Percentiles rank a stretch among this genome's conserved stretches.
Evolutionary conservation across 1,139 yeast species (phyloP).

Genomic region (Blastobotrys buckinghamii): DNA sequence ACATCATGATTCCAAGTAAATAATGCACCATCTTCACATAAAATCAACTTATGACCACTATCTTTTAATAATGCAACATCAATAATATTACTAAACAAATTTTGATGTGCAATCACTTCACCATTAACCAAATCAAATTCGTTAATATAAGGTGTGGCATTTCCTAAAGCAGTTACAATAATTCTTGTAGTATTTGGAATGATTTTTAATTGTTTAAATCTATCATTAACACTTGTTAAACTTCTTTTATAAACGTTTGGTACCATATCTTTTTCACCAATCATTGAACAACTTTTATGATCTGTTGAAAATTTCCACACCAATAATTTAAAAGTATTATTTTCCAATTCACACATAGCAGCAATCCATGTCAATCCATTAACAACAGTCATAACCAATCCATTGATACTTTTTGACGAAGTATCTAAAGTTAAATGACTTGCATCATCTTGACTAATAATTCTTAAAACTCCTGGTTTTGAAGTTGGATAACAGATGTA

Average conservation of each 20-base stretch:
- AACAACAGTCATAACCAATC: constrained; percentile 8
- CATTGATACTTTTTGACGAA: constrained; percentile 6
- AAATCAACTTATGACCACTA: not conserved
- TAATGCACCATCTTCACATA: constrained; percentile 10
- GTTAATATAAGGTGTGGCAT: constrained; percentile 5
- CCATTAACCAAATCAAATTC: constrained; percentile 1
- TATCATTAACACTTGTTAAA: not conserved
- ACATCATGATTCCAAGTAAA: constrained; percentile 8
- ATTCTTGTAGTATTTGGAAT: constrained; percentile 7
- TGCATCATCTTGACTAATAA: constrained; percentile 26
- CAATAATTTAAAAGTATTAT: constrained; percentile 4
- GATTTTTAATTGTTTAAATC: constrained; percentile 2
- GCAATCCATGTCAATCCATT: constrained; percentile 9
- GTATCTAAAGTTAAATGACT: constrained; percentile 18
- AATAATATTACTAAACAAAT: constrained; percentile 7
- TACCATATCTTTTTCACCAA: not conserved
- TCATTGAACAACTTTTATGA: not conserved
- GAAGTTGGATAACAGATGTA: constrained; percentile 31
- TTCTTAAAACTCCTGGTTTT: constrained; percentile 24
- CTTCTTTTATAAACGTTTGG: not conserved
- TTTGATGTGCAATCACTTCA: constrained; percentile 5
- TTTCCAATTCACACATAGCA: constrained; percentile 9
- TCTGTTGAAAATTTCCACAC: constrained; percentile 7
- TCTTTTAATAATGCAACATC: constrained; percentile 3
- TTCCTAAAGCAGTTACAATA: constrained; percentile 3